Evolutionary conservation across 2,329 filamentous ascomycete species (phyloP).

Genomic region (Taxawa tesnikishii): DNA sequence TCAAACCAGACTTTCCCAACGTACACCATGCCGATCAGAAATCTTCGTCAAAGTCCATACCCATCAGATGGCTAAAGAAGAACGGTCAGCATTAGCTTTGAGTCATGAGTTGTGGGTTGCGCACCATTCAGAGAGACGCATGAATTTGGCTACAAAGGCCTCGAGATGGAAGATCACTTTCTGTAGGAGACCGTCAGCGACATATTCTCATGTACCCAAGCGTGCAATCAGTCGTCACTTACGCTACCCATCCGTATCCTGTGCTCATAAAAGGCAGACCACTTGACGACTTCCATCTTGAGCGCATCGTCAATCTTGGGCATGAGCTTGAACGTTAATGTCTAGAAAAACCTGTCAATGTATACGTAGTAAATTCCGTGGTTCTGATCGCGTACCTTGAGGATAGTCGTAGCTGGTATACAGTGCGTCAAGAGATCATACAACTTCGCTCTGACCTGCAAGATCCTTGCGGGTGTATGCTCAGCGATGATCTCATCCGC

Average conservation of each 20-base stretch:
- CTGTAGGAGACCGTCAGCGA: conserved; percentile 14
- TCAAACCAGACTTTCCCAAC: conserved; percentile 3
- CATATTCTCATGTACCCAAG: not conserved
- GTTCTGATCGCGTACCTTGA: conserved; percentile 46
- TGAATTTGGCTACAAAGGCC: conserved; percentile 97
- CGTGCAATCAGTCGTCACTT: conserved; percentile 15
- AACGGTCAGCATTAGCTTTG: not conserved
- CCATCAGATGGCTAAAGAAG: conserved; percentile 45
- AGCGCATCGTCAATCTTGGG: conserved; percentile 75
- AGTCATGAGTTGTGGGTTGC: conserved; percentile 10
- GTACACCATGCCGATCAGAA: conserved; percentile 11
- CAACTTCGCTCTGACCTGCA: conserved; percentile 83
- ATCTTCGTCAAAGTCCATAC: conserved; percentile 53
- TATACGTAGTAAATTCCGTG: conserved; percentile 1
- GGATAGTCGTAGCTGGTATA: conserved; percentile 85
- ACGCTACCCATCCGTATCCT: conserved; percentile 72
- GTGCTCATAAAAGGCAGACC: conserved; percentile 96
- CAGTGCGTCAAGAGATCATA: conserved; percentile 96
- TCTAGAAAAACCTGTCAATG: conserved; percentile 33
- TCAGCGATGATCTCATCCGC: conserved; percentile 91
- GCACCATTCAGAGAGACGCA: conserved; percentile 89
- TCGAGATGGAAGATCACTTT: conserved; percentile 98
- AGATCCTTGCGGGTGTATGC: conserved; percentile 76
- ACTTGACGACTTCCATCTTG: conserved; percentile 85
- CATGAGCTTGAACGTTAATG: conserved; percentile 85